Conservation (phyloP, 2,329 filamentous ascomycete genomes). For the Alternaria longipes region DNA sequence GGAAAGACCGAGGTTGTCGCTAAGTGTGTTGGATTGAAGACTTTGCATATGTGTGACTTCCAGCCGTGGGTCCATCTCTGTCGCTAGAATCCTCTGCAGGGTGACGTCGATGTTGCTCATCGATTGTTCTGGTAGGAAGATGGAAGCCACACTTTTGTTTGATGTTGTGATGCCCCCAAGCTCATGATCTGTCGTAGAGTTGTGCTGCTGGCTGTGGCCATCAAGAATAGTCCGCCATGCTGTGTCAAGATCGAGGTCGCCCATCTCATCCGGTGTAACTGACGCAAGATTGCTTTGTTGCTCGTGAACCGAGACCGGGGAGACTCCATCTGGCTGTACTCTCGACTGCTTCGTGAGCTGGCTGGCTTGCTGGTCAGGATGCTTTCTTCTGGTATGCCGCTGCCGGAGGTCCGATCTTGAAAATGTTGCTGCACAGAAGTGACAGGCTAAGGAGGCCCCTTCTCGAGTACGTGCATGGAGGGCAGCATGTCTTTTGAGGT, state of each 20-base stretch:
- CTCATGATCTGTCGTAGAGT: not conserved
- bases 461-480: slow-evolving; percentile 24
- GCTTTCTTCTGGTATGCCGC: slow-evolving; percentile 33
- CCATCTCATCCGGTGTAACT: not conserved
- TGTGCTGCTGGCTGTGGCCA: not conserved
- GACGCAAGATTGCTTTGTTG: not conserved
- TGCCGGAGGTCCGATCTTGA: slow-evolving; percentile 30
- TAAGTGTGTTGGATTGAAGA: not conserved
- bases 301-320: not conserved
- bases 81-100: not conserved
- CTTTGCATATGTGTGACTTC: not conserved
- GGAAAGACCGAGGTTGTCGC: not conserved
- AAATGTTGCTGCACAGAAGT: slow-evolving; percentile 28
- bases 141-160: not conserved
- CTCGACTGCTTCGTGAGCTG: slow-evolving; percentile 3
- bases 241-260: not conserved
- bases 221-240: not conserved
- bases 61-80: not conserved
- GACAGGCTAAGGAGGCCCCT: slow-evolving; percentile 23
- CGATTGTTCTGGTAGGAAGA: not conserved
- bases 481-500: slow-evolving; percentile 32
- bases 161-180: not conserved
- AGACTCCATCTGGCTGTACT: not conserved
- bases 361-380: slow-evolving; percentile 18
- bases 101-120: not conserved